phyloP scores from a whole-genome alignment of 2,329 filamentous ascomycete genomes.

The Apiospora pterosperma region DNA sequence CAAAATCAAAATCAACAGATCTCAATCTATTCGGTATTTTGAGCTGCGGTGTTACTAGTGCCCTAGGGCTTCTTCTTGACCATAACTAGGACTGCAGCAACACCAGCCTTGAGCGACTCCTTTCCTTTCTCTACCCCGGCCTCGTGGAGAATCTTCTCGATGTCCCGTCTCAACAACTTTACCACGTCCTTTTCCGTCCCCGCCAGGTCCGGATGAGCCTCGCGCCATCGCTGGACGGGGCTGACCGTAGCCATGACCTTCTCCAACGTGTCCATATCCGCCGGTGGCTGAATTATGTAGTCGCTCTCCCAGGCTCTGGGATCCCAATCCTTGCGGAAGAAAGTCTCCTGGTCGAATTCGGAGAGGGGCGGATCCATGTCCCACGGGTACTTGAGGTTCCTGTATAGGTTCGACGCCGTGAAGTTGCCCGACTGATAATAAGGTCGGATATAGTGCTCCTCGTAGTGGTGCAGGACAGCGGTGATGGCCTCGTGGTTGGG shows the following conservation, averaged over 20 bases:
- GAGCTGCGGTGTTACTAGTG: not conserved
- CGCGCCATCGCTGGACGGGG: constrained; percentile 35
- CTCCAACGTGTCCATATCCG: constrained; percentile 21
- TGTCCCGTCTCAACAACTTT: constrained; percentile 19
- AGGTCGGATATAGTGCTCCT: constrained; percentile 26
- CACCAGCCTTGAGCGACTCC: constrained; percentile 22
- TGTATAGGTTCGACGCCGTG: constrained; percentile 37
- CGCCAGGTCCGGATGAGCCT: constrained; percentile 31
- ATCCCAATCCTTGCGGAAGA: constrained; percentile 41
- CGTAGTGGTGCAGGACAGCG: not conserved
- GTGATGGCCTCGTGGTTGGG: constrained; percentile 27
- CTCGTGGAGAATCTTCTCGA: constrained; percentile 24
- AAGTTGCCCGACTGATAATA: constrained; percentile 40
- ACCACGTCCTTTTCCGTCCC: constrained; percentile 35
- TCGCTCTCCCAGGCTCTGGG: constrained; percentile 18
- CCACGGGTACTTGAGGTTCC: constrained; percentile 47
- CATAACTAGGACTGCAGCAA: constrained; percentile 4
- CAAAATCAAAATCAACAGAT: too few relatives aligned
- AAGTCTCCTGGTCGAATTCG: constrained; percentile 36
- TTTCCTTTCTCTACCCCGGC: constrained; percentile 32
- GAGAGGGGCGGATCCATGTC: constrained; percentile 25
- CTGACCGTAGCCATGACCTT: constrained; percentile 29
- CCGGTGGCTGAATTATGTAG: constrained; percentile 8
- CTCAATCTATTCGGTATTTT: too few relatives aligned
- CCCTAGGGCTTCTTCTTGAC: constrained; percentile 5